Percentiles rank a stretch among this genome's conserved stretches.
phyloP scores from a whole-genome alignment of 257 asterid species.

The Rehmannia glutinosa region DNA sequence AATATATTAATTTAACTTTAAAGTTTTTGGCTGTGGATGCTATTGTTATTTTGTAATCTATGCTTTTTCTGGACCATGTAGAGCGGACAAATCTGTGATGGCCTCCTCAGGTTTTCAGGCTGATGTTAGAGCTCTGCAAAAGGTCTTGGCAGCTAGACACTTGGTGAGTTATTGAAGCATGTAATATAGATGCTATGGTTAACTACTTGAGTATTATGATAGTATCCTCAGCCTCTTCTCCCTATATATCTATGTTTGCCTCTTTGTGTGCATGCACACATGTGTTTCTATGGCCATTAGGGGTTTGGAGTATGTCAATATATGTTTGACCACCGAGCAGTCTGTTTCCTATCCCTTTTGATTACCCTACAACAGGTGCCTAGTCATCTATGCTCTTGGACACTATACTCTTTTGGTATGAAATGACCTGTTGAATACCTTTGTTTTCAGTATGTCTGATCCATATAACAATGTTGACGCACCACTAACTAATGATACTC shows the following conservation, averaged over 20 bases:
- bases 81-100: constrained; percentile 87
- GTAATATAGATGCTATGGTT: neutral
- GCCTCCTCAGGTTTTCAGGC: constrained; percentile 99
- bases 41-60: constrained; percentile 1
- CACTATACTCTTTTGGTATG: neutral
- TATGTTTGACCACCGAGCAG: neutral
- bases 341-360: neutral
- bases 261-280: neutral
- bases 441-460: neutral
- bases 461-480: no score
- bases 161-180: constrained; percentile 34
- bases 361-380: neutral
- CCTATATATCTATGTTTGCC: neutral
- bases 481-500: neutral
- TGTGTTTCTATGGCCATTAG: neutral
- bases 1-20: no score
- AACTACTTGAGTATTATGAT: neutral
- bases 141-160: constrained; percentile 54
- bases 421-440: neutral
- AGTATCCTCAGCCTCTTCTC: neutral
- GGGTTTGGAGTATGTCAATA: neutral
- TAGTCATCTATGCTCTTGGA: neutral
- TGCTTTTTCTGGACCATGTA: constrained; percentile 28
- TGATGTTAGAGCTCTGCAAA: constrained; percentile 93
- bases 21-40: neutral